Percentiles rank a stretch among this genome's conserved stretches.
Evolutionary conservation across 2,329 filamentous ascomycete genomes (phyloP).

Genomic region (Xylariaceae sp.): DNA sequence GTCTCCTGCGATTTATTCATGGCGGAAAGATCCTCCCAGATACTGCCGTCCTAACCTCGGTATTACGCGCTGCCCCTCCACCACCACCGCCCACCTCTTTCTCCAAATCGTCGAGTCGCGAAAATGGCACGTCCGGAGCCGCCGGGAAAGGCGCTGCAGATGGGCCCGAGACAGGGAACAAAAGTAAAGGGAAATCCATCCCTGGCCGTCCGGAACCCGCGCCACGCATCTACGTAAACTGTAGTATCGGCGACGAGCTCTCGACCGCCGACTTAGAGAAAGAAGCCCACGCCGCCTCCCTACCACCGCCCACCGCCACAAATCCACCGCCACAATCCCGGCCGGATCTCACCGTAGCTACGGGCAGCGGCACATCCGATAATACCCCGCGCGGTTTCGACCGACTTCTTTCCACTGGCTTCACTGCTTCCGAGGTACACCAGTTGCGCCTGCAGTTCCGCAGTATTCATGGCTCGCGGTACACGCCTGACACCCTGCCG

Average conservation of each 20-base stretch:
- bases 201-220: constrained; percentile 41
- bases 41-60: constrained; percentile 58
- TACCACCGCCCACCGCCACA: constrained; percentile 14
- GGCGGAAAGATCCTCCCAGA: constrained; percentile 82
- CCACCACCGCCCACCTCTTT: constrained; percentile 39
- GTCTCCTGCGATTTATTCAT: constrained; percentile 82
- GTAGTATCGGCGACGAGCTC: constrained; percentile 77
- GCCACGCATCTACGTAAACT: constrained; percentile 79
- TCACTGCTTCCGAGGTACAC: constrained; percentile 76
- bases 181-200: constrained; percentile 64
- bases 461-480: constrained; percentile 72
- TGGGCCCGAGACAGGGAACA: constrained; percentile 28
- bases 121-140: neutral
- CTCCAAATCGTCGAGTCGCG: neutral
- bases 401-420: constrained; percentile 72
- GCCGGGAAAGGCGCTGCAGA: neutral
- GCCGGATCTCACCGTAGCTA: constrained; percentile 7
- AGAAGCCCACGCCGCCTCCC: constrained; percentile 49
- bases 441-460: constrained; percentile 84
- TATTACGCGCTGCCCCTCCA: constrained; percentile 58
- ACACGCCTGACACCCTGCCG: constrained; percentile 86
- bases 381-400: constrained; percentile 75
- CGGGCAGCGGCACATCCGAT: constrained; percentile 29
- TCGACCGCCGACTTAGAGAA: constrained; percentile 60
- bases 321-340: neutral